A percentile compares a stretch with the other conserved stretches of the same genome.
phyloP scores from a whole-genome alignment of 768 basidiomycete genomes.

The Paxillus involutus region DNA sequence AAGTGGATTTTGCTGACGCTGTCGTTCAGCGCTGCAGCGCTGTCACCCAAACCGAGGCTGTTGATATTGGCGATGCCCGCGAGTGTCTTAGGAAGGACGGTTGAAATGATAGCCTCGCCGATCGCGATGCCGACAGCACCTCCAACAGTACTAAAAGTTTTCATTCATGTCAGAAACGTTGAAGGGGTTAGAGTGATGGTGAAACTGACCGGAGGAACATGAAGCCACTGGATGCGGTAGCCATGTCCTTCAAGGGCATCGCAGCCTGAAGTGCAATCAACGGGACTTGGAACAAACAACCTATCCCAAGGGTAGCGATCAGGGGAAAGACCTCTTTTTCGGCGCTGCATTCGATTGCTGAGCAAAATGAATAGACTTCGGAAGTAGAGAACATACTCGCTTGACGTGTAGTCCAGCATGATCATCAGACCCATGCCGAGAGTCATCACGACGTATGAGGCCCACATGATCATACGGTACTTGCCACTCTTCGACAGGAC shows the following conservation, averaged over 20 bases:
- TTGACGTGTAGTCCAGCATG: too few relatives aligned
- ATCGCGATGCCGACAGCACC: slow-evolving; percentile 77
- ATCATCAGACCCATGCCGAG: too few relatives aligned
- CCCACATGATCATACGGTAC: slow-evolving; percentile 67
- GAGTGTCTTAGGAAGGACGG: slow-evolving; percentile 42
- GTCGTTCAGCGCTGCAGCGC: slow-evolving; percentile 43
- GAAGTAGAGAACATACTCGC: background rate
- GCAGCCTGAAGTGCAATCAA: slow-evolving; percentile 79
- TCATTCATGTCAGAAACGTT: background rate
- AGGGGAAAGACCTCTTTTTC: too few relatives aligned
- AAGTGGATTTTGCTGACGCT: slow-evolving; percentile 43
- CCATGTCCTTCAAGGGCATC: slow-evolving; percentile 88
- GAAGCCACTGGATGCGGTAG: slow-evolving; percentile 72
- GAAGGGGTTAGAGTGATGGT: background rate
- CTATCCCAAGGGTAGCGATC: slow-evolving; percentile 44
- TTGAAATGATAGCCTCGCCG: slow-evolving; percentile 70
- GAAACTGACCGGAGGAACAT: slow-evolving; percentile 60
- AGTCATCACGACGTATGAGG: slow-evolving; percentile 19
- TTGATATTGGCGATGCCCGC: slow-evolving; percentile 31
- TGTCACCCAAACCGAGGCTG: slow-evolving; percentile 33
- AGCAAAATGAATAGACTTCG: background rate
- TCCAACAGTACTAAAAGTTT: slow-evolving; percentile 54
- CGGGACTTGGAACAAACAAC: slow-evolving; percentile 66
- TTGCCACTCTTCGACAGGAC: slow-evolving; percentile 32
- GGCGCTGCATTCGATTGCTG: slow-evolving; percentile 31